Evolutionary conservation across 495 filamentous ascomycete genomes (phyloP).

Genomic region (Aspergillus incahuasiensis): DNA sequence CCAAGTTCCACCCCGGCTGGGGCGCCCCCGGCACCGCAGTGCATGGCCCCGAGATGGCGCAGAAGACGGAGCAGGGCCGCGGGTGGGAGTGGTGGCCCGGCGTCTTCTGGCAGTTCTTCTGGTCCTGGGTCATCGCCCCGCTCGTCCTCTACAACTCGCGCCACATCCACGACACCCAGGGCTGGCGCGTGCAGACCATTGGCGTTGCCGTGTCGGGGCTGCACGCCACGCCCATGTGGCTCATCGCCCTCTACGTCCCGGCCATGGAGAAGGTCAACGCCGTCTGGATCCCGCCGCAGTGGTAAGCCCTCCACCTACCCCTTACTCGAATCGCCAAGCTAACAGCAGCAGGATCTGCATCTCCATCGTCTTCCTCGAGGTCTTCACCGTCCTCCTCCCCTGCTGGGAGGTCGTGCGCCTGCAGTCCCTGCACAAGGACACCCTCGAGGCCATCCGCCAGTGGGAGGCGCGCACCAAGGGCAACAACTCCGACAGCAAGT

Average conservation of each 20-base stretch:
- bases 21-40: slow-evolving; percentile 46
- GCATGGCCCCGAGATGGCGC: slow-evolving; percentile 31
- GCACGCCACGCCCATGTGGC: slow-evolving; percentile 63
- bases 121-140: slow-evolving; percentile 29
- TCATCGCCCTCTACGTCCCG: slow-evolving; percentile 55
- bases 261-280: slow-evolving; percentile 50
- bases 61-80: slow-evolving; percentile 36
- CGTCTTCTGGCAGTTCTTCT: slow-evolving; percentile 43
- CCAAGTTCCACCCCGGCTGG: slow-evolving; percentile 59
- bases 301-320: slow-evolving; percentile 50
- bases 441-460: slow-evolving; percentile 32
- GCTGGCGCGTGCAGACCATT: slow-evolving; percentile 64
- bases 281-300: slow-evolving; percentile 52
- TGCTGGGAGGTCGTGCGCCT: slow-evolving; percentile 51
- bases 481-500: slow-evolving; percentile 21
- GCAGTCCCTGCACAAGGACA: slow-evolving; percentile 40
- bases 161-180: slow-evolving; percentile 58
- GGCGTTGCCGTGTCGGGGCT: slow-evolving; percentile 55
- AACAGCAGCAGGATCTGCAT: slow-evolving; percentile 55
- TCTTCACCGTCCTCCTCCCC: slow-evolving; percentile 51
- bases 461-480: slow-evolving; percentile 32
- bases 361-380: slow-evolving; percentile 50
- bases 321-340: too few relatives aligned
- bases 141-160: slow-evolving; percentile 42
- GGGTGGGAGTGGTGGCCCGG: slow-evolving; percentile 69